Base-by-base conservation (phyloP, 768 basidiomycete genomes). In the Pisolithus tinctorius region DNA sequence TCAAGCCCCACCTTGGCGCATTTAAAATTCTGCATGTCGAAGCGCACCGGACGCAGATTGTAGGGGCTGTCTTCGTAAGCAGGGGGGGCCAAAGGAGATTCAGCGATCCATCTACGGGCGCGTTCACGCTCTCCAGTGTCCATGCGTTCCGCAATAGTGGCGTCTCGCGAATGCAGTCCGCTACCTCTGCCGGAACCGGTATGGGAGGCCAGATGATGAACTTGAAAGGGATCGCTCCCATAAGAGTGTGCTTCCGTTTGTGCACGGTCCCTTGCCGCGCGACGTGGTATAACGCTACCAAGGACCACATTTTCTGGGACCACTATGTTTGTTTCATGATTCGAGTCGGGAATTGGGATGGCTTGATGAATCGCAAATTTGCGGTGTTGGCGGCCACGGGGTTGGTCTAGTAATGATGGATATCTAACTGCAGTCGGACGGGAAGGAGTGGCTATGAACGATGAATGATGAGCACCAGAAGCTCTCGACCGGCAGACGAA, bases 11-110 rank as follows among this genome's bases (percentile, higher is more conserved):
- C 25, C 36, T 27, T 25, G 14, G 25, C 42, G 30, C 52, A 45
- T 2, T 14, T 14, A 7, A 20, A 36, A 38, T 54, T 36, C 7
- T 31, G 41, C 48, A 54, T 49, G 39, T 56, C 55, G 37, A 54
- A 56, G 29, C 47, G 45, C 14, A 56, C 34, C 0, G 55, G 55
- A 16, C 48, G 52, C 6, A 56, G 16, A 30, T 54, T 23, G 25
- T 27, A 48, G 5, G 55, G 55, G 2, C 30, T 26, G 16, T 50
- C 42, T 4, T 40, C 48, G 10, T 10, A 20, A 11, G 16, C 9
- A 3, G 49, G 53, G 9, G 53, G 53, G 6, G 52, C 48, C 6
- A 47, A 6, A 34, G 53, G 48, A 27, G 40, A 44, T 10, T n/a
- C 5, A 6, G 37, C 42, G 23, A 55, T 55, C 54, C 30, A 36